Base-by-base conservation (phyloP, 305 asterid genomes). In the Fraxinus greggii region DNA sequence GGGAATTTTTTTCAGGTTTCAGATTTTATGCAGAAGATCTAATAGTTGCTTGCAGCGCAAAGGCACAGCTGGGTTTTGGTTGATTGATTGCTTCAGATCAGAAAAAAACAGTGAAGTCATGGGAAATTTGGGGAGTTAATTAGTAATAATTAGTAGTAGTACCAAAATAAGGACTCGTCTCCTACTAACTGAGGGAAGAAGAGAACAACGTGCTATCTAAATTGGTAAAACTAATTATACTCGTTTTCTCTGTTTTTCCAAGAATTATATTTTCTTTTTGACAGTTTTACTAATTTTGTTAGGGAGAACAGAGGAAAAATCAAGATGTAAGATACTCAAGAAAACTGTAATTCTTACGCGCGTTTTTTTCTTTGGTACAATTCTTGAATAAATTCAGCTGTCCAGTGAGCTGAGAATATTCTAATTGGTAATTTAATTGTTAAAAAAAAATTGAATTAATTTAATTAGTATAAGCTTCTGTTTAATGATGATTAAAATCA, bases 111-210 rank as follows among this genome's bases (percentile, higher is more conserved):
- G 75, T 69, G 32, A 4, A 69, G 40, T 45, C 36, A 70, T 24
- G 40, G 15, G 10, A 74, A 51, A 42, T 80, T 72, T 24, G 80
- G 61, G 83, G 21, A 75, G 78, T 78, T 70, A 70, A 24, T 12
- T 56, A 81, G 86, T 21, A 69, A 6, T 10, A 13, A 24, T 9
- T 26, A 70, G 82, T 5, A 33, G 63, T 69, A 75, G 12, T 29
- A 81, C 81, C 81, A 48, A 82, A 78, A 77, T 38, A 67, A 82
- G 33, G 87, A 88, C 80, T 81, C 75, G 29, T 56, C 84, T 82
- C 87, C 85, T 79, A 88, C 87, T n/a, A n/a, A n/a, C n/a, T 80
- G 84, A 79, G 82, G 76, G 61, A 69, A 76, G 72, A 63, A 8
- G 61, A 72, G 36, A 2, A 28, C 78, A 56, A 72, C 54, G 15